phyloP scores from a whole-genome alignment of 2,329 filamentous ascomycete species.

The Penicillium sp. region DNA sequence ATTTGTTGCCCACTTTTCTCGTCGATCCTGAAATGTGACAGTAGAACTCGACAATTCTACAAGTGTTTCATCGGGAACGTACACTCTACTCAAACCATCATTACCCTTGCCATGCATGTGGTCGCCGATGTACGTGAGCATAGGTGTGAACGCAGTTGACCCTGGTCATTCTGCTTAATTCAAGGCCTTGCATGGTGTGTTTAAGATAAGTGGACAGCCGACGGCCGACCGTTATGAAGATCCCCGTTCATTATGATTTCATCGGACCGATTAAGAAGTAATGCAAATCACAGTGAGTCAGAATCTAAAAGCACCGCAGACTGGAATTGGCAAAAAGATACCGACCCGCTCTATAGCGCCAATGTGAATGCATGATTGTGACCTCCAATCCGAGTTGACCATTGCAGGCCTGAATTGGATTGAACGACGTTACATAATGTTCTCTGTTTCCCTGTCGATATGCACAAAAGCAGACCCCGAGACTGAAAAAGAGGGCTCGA shows the following conservation, averaged over 20 bases:
- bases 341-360: background rate
- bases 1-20: background rate
- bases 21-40: background rate
- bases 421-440: background rate
- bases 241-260: background rate
- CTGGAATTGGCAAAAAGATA: background rate
- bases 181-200: background rate
- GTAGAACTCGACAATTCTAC: background rate
- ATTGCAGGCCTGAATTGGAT: background rate
- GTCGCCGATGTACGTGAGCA: background rate
- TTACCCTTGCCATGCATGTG: background rate
- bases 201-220: background rate
- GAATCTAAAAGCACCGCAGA: background rate
- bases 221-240: background rate
- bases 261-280: background rate
- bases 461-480: background rate
- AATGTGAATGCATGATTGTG: background rate
- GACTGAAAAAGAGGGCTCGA: background rate
- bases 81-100: background rate
- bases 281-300: background rate
- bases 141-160: background rate
- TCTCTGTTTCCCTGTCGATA: background rate
- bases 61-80: background rate
- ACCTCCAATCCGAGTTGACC: background rate
- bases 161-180: background rate